phyloP scores from a whole-genome alignment of 2,329 filamentous ascomycete genomes.

The Ophiocordyceps unilateralis region DNA sequence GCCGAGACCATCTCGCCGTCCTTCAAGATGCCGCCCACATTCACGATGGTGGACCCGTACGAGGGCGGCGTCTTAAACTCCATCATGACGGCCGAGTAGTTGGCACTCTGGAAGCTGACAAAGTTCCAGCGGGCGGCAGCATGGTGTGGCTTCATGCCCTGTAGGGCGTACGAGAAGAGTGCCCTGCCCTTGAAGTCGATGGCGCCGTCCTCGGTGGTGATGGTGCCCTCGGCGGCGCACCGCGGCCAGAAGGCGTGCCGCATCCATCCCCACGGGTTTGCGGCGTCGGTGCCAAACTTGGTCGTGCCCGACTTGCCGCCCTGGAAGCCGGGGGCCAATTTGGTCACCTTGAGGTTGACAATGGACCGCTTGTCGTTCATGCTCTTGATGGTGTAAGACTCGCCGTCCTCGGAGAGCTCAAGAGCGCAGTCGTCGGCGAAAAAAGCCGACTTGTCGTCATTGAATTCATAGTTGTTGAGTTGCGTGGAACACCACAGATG shows the following conservation, averaged over 20 bases:
- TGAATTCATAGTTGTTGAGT: slow-evolving; percentile 66
- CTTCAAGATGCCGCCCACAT: slow-evolving; percentile 65
- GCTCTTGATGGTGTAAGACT: slow-evolving; percentile 76
- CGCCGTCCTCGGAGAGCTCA: slow-evolving; percentile 72
- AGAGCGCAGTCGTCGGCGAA: slow-evolving; percentile 74
- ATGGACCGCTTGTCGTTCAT: slow-evolving; percentile 63
- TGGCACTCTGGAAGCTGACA: slow-evolving; percentile 74
- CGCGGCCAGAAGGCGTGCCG: slow-evolving; percentile 90
- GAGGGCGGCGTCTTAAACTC: slow-evolving; percentile 88
- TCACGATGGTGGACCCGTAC: slow-evolving; percentile 73
- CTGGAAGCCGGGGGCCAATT: slow-evolving; percentile 63
- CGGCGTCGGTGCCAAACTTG: slow-evolving; percentile 70
- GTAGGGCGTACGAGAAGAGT: slow-evolving; percentile 69
- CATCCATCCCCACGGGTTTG: slow-evolving; percentile 83
- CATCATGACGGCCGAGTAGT: slow-evolving; percentile 82
- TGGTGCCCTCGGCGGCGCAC: slow-evolving; percentile 63
- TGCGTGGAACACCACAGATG: slow-evolving; percentile 73
- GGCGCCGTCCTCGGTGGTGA: slow-evolving; percentile 66
- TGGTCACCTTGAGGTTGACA: slow-evolving; percentile 72
- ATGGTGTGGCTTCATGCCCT: slow-evolving; percentile 99
- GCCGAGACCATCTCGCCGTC: slow-evolving; percentile 67
- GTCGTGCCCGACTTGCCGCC: slow-evolving; percentile 71
- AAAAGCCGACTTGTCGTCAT: slow-evolving; percentile 66
- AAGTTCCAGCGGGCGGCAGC: slow-evolving; percentile 90
- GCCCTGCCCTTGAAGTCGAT: slow-evolving; percentile 69